Percentiles rank a stretch among this genome's conserved stretches.
These are phyloP conservation scores for Ascochyta koolunga DNA, from an alignment of 2,329 filamentous ascomycete species.

Conservation along the genomic window DNA sequence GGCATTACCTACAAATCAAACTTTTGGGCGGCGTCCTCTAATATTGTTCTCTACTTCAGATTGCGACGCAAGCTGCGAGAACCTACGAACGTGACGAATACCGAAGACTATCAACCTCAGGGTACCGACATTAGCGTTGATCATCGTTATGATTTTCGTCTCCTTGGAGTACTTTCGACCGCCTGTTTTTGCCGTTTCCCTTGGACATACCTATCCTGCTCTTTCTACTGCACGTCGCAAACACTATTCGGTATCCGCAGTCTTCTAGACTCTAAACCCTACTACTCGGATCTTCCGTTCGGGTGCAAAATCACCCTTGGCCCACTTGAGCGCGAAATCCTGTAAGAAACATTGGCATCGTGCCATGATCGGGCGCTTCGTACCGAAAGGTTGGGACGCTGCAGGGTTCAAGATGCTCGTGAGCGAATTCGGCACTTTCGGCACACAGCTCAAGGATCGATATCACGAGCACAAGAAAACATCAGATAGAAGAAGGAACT, in stretches of 20 bases:
- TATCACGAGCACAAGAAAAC: slow-evolving; percentile 13
- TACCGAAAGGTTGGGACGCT: slow-evolving; percentile 7
- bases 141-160: slow-evolving; percentile 39
- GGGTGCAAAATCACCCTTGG: not conserved
- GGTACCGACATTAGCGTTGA: slow-evolving; percentile 49
- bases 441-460: slow-evolving; percentile 5
- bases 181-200: slow-evolving; percentile 15
- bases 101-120: slow-evolving; percentile 49
- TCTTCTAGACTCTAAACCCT: slow-evolving; percentile 18
- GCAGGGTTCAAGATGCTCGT: slow-evolving; percentile 16
- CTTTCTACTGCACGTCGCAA: slow-evolving; percentile 22
- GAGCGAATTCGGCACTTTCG: slow-evolving; percentile 5
- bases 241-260: slow-evolving; percentile 46
- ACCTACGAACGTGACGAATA: slow-evolving; percentile 46
- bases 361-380: slow-evolving; percentile 9
- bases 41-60: slow-evolving; percentile 23
- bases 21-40: slow-evolving; percentile 17
- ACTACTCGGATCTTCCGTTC: not conserved
- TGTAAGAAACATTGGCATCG: slow-evolving; percentile 1
- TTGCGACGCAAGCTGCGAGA: slow-evolving; percentile 38
- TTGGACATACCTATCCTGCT: slow-evolving; percentile 26
- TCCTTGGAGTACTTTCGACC: slow-evolving; percentile 11
- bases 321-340: slow-evolving; percentile 3
- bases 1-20: slow-evolving; percentile 16
- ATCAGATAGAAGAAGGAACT: slow-evolving; percentile 17